phyloP scores from a whole-genome alignment of 108 stramenopile species.

The Fragilaria radians region DNA sequence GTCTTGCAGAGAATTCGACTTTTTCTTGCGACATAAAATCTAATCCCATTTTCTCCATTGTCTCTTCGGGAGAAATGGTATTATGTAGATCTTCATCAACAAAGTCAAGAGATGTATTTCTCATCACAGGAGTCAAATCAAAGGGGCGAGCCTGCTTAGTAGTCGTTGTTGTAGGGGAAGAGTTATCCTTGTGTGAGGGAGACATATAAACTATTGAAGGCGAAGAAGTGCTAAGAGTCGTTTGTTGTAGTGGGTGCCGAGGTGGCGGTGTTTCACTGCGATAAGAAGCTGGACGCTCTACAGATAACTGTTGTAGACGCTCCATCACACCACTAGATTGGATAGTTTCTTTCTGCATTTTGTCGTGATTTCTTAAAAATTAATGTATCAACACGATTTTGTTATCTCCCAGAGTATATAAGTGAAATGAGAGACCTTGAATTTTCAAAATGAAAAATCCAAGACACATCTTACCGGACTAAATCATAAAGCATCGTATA shows the following conservation, averaged over 20 bases:
- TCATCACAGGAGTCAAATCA: neutral
- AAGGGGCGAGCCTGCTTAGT: neutral
- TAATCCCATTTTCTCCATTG: neutral
- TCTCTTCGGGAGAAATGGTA: neutral
- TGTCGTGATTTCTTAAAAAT: too few species aligned
- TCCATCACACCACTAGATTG: neutral
- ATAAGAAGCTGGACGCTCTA: neutral
- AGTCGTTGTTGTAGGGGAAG: neutral
- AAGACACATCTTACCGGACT: too few species aligned
- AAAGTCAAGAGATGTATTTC: neutral
- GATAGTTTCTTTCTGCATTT: neutral
- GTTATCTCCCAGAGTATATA: too few species aligned
- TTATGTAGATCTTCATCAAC: neutral
- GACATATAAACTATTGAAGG: neutral
- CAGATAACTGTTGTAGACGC: neutral
- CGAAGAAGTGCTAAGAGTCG: neutral
- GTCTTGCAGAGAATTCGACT: neutral
- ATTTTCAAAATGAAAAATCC: too few species aligned
- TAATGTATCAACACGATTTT: too few species aligned
- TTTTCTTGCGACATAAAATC: neutral
- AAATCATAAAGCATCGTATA: too few species aligned
- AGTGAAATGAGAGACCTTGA: too few species aligned
- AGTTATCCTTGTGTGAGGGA: neutral
- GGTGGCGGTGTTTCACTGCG: neutral
- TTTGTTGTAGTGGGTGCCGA: neutral